Base-by-base conservation (phyloP, 2,329 filamentous ascomycete species). In the Sordariomycetes sp. region DNA sequence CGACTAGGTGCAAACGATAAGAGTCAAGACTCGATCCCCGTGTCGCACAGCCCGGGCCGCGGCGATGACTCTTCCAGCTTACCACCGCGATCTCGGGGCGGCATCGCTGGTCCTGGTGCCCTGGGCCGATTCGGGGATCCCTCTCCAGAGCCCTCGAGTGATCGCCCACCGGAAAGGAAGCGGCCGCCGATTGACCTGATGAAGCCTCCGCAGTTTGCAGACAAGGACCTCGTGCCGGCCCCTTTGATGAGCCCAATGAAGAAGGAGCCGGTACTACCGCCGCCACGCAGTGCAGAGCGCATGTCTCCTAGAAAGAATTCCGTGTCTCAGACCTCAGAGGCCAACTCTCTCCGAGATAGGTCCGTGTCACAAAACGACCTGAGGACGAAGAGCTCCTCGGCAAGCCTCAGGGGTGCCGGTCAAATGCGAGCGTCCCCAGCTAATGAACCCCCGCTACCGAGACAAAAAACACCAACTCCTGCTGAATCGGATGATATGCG, bases 161-260 rank as follows among this genome's bases (percentile, higher is more conserved):
- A 76, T 39, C 70, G 77, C 24, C 74, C 73, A 36, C 76, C 85
- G 0, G 83, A 86, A 62, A 75, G 85, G 60, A 83, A 78, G 66
- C 73, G 85, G 54, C 85, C 85, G 1, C 82, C 84, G 0, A 86
- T 88, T 81, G 79, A 85, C 59, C 76, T 79, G 8, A 68, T 77
- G 7, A 72, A 79, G 35, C 78, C 79, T 8, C 72, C 75, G 54
- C 75, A 69, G 22, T 61, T 65, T 48, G 66, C 65, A 15, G 75
- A 83, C 61, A 75, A 74, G 53, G 76, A 80, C 56, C 67, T 84
- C 39, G 79, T 84, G 2, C 80, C 80, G 7, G 80, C 78, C 3
- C 80, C 80, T 5, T 64, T 84, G 50, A 79, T 79, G 69, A 81
- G 78, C 62, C 74, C 76, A 8, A 67, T 69, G 57, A 76, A 75